phyloP scores from a whole-genome alignment of 139 green algal species.

The Closterium sp. region DNA sequence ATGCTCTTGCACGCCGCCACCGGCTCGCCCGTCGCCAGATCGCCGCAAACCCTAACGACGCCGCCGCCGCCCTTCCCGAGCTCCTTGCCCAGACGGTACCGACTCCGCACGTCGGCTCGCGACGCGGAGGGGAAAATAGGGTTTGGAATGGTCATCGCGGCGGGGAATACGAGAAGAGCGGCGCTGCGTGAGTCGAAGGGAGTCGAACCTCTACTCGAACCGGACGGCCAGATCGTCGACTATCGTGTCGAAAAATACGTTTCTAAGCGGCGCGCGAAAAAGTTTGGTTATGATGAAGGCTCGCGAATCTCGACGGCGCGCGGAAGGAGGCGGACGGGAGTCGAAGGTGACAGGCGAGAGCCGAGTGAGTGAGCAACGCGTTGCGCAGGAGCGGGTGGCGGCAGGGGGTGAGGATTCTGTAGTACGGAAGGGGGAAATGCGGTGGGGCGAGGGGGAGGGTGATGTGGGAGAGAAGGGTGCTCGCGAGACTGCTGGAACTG shows the following conservation, averaged over 20 bases:
- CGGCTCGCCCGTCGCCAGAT: background rate
- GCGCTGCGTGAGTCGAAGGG: background rate
- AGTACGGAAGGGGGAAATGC: too few species aligned
- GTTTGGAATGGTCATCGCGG: background rate
- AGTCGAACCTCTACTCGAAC: background rate
- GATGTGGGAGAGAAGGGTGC: background rate
- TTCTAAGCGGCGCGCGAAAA: background rate
- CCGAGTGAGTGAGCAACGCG: too few species aligned
- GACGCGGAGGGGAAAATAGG: background rate
- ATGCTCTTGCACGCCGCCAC: background rate
- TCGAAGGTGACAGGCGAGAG: too few species aligned
- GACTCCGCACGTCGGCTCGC: background rate
- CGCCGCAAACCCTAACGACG: background rate
- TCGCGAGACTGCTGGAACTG: too few species aligned
- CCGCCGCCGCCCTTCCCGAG: background rate
- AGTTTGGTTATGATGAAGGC: too few species aligned
- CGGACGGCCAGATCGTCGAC: background rate
- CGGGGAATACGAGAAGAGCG: background rate
- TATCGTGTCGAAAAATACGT: background rate
- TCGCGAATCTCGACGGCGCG: too few species aligned
- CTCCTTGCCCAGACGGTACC: background rate
- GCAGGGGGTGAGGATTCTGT: too few species aligned
- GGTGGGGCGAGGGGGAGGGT: background rate
- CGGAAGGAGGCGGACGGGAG: too few species aligned
- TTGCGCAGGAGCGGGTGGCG: too few species aligned